Evolutionary conservation across 139 green algal genomes (phyloP).

Genomic region (Haematococcus lacustris): DNA sequence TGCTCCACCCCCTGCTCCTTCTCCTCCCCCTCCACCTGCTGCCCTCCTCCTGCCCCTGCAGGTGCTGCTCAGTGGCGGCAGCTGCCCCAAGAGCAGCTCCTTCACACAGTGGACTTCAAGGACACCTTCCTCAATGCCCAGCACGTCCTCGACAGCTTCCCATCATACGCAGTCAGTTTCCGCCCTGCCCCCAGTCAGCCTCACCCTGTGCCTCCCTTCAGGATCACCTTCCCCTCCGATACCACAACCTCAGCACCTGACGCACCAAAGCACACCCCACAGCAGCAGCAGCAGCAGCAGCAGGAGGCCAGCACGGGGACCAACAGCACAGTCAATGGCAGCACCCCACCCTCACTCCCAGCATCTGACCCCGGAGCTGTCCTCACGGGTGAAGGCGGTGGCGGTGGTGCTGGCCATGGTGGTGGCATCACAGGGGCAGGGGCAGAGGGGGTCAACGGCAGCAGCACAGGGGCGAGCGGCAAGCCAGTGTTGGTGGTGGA

Average conservation of each 20-base stretch:
- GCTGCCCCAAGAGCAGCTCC: slow-evolving; percentile 11
- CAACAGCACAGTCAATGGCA: not conserved
- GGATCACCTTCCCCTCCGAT: slow-evolving; percentile 68
- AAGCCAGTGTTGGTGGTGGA: slow-evolving; percentile 52
- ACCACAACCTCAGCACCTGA: no score
- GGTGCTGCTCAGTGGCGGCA: slow-evolving; percentile 4
- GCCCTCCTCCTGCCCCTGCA: not conserved
- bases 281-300: not conserved
- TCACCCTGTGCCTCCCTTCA: slow-evolving; percentile 62
- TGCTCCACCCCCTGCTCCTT: no score
- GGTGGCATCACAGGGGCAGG: not conserved
- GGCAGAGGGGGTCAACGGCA: not conserved
- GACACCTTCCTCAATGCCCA: slow-evolving; percentile 93
- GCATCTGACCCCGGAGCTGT: no score
- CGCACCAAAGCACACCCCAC: no score
- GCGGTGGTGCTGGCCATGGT: not conserved
- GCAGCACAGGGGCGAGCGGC: not conserved
- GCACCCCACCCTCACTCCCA: no score
- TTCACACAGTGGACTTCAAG: slow-evolving; percentile 69
- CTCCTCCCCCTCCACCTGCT: no score
- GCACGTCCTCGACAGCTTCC: slow-evolving; percentile 84
- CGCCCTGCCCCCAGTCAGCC: not conserved
- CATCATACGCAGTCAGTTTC: slow-evolving; percentile 35
- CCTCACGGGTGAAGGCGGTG: not conserved
- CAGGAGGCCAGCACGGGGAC: not conserved